phyloP scores from a whole-genome alignment of 2,329 filamentous ascomycete genomes.

The Verticillium longisporum region DNA sequence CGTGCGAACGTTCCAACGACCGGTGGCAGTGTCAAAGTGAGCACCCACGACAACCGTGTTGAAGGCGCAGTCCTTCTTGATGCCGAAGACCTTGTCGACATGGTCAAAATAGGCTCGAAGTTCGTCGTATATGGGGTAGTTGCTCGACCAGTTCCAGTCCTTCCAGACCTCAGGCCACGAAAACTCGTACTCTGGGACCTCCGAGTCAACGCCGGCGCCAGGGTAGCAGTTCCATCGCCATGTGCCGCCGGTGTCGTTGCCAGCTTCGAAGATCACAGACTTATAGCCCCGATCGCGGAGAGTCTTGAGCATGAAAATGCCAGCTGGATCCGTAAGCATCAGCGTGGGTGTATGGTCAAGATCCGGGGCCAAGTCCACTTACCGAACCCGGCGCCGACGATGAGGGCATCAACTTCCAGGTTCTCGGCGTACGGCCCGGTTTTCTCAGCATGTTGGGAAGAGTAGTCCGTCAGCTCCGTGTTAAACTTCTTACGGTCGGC shows the following conservation, averaged over 20 bases:
- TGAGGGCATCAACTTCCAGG: slow-evolving; percentile 34
- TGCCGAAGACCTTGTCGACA: slow-evolving; percentile 44
- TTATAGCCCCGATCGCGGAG: slow-evolving; percentile 43
- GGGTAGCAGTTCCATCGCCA: slow-evolving; percentile 54
- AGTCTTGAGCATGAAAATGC: slow-evolving; percentile 27
- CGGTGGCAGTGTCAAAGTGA: slow-evolving; percentile 38
- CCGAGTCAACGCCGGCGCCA: slow-evolving; percentile 46
- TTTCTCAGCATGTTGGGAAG: slow-evolving; percentile 18
- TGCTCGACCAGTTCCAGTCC: slow-evolving; percentile 49
- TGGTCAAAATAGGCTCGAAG: slow-evolving; percentile 53
- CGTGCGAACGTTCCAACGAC: slow-evolving; percentile 43
- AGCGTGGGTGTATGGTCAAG: not conserved
- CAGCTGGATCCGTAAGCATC: too few species aligned
- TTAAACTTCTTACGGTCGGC: slow-evolving; percentile 27
- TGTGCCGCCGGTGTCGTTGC: slow-evolving; percentile 40
- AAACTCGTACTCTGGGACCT: slow-evolving; percentile 46
- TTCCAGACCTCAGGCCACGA: slow-evolving; percentile 43
- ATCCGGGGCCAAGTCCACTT: slow-evolving; percentile 4
- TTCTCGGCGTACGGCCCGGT: slow-evolving; percentile 33
- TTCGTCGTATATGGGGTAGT: slow-evolving; percentile 45
- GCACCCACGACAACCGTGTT: slow-evolving; percentile 47
- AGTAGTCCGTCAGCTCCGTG: slow-evolving; percentile 31
- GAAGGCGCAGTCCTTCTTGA: slow-evolving; percentile 52
- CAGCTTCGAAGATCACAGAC: slow-evolving; percentile 44
- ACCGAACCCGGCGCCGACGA: slow-evolving; percentile 40